Conservation (phyloP, 2,329 filamentous ascomycete species). For the Fusarium heterosporum region DNA sequence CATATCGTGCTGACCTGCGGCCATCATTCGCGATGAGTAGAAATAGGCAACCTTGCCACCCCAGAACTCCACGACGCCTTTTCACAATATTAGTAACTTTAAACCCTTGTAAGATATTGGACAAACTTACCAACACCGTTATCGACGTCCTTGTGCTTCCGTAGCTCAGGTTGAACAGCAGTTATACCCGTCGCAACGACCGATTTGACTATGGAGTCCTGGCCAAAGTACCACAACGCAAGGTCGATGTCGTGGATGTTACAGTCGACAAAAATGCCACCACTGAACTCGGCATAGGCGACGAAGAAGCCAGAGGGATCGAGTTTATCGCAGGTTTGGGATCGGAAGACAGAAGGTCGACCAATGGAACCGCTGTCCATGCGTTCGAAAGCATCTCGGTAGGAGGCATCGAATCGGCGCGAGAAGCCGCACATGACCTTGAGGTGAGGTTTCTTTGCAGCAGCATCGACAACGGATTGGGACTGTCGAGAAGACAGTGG, state of each 20-base stretch:
- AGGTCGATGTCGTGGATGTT: constrained; percentile 74
- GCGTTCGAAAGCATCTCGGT: constrained; percentile 68
- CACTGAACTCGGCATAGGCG: constrained; percentile 71
- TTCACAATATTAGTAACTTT: no score
- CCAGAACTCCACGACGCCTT: constrained; percentile 70
- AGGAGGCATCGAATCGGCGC: constrained; percentile 70
- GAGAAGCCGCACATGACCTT: constrained; percentile 68
- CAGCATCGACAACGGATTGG: constrained; percentile 69
- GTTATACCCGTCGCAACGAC: constrained; percentile 50
- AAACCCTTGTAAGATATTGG: no score
- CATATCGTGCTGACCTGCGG: constrained; percentile 74
- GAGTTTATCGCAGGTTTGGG: constrained; percentile 75
- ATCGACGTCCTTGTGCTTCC: constrained; percentile 50
- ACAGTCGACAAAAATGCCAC: constrained; percentile 78
- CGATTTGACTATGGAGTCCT: constrained; percentile 50
- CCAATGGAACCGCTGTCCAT: constrained; percentile 68
- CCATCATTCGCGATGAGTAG: constrained; percentile 76
- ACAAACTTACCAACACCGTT: constrained; percentile 54
- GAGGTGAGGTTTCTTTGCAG: constrained; percentile 66
- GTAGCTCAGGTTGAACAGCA: constrained; percentile 50
- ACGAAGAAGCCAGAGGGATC: constrained; percentile 77
- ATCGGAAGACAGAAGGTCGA: constrained; percentile 69
- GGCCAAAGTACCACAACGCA: constrained; percentile 51
- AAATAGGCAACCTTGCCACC: constrained; percentile 73
- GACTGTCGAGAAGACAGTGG: constrained; percentile 55